A percentile compares a stretch with the other conserved stretches of the same genome.
These are phyloP conservation scores for Auricularia heimuer DNA, from an alignment of 768 basidiomycete genomes.

Conservation along the genomic window DNA sequence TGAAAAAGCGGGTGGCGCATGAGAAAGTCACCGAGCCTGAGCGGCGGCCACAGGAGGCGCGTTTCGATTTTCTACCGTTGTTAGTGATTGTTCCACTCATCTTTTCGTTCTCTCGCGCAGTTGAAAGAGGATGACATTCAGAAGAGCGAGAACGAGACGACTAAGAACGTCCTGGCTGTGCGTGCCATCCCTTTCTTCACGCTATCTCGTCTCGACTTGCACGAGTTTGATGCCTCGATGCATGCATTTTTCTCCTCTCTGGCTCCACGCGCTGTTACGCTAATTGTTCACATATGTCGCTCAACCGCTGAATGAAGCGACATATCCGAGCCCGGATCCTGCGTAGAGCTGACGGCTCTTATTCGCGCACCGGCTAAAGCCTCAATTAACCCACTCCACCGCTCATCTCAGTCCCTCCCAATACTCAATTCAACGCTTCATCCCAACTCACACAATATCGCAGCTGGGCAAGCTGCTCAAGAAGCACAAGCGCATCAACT, in stretches of 20 bases:
- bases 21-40: conserved; percentile 65
- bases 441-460: neutral
- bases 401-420: neutral
- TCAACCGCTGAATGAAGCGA: too few species aligned
- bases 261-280: too few species aligned
- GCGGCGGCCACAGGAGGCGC: conserved; percentile 58
- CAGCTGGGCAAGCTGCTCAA: conserved; percentile 57
- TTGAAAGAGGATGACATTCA: conserved; percentile 75
- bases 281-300: too few species aligned
- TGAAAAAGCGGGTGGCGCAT: conserved; percentile 50
- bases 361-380: too few species aligned
- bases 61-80: neutral
- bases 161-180: conserved; percentile 72
- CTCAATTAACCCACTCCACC: too few species aligned
- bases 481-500: conserved; percentile 47
- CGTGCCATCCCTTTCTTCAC: conserved; percentile 15
- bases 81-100: neutral
- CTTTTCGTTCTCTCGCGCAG: conserved; percentile 6
- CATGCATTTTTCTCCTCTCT: too few species aligned
- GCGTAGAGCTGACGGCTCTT: too few species aligned
- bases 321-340: too few species aligned
- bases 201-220: too few species aligned
- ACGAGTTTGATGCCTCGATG: too few species aligned
- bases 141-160: conserved; percentile 80
- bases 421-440: neutral